Percentiles rank a stretch among this genome's conserved stretches.
Conservation (phyloP, 1,139 yeast species). For the Komagataea norvegica region DNA sequence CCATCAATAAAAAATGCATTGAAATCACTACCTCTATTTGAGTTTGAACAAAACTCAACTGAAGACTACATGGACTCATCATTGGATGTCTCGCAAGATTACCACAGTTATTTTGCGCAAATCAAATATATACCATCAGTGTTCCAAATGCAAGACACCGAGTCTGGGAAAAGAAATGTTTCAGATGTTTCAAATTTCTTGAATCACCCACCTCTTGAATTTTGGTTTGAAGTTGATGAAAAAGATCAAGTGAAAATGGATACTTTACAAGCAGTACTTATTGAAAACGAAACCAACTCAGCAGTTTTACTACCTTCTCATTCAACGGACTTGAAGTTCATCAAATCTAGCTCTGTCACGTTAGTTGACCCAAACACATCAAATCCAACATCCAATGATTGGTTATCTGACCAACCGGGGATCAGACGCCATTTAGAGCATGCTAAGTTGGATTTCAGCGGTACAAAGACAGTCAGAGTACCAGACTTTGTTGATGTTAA, state of each 20-base stretch:
- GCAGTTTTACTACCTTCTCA: slow-evolving; percentile 19
- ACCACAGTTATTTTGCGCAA: slow-evolving; percentile 43
- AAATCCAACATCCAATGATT: slow-evolving; percentile 26
- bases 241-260: slow-evolving; percentile 37
- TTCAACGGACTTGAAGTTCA: slow-evolving; percentile 21
- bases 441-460: slow-evolving; percentile 38
- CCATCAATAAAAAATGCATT: slow-evolving; percentile 40
- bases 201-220: slow-evolving; percentile 49
- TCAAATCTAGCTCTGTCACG: slow-evolving; percentile 17
- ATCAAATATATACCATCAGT: slow-evolving; percentile 46
- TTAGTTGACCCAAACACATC: slow-evolving; percentile 15
- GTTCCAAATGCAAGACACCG: slow-evolving; percentile 17
- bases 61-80: not conserved
- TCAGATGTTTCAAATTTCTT: slow-evolving; percentile 20
- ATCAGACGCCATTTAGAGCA: slow-evolving; percentile 38
- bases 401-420: slow-evolving; percentile 46
- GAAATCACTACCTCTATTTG: slow-evolving; percentile 25
- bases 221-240: slow-evolving; percentile 48
- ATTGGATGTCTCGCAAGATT: slow-evolving; percentile 27
- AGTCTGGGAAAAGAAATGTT: not conserved
- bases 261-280: slow-evolving; percentile 26
- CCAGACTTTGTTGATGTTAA: slow-evolving; percentile 37
- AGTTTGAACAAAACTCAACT: slow-evolving; percentile 12
- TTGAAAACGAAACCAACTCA: slow-evolving; percentile 17
- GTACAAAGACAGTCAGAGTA: slow-evolving; percentile 31